Evolutionary conservation across 306 rosid species (phyloP).

Genomic region (Arachis hypogaea): DNA sequence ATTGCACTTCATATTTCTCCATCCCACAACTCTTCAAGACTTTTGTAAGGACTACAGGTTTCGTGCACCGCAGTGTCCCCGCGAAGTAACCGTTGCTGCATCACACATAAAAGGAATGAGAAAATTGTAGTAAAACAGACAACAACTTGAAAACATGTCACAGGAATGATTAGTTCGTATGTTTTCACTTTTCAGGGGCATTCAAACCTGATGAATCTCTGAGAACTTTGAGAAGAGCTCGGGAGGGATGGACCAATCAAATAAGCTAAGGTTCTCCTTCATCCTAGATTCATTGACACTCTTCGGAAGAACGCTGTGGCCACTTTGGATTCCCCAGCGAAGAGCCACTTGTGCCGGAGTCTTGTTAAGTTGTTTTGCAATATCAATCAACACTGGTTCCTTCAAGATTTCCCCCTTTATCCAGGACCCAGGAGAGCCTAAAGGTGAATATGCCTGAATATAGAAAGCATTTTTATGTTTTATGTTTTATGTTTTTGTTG

Average conservation of each 20-base stretch:
- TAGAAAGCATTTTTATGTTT: neutral
- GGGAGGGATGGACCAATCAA: slow-evolving; percentile 69
- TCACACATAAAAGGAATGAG: slow-evolving; percentile 26
- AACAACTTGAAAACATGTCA: slow-evolving; percentile 2
- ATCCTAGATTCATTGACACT: slow-evolving; percentile 68
- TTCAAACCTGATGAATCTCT: slow-evolving; percentile 64
- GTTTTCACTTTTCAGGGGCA: slow-evolving; percentile 15
- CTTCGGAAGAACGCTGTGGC: slow-evolving; percentile 77
- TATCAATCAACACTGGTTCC: slow-evolving; percentile 64
- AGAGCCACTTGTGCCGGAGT: slow-evolving; percentile 74
- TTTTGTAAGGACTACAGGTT: slow-evolving; percentile 65
- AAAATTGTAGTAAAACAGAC: neutral
- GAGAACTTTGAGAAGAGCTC: slow-evolving; percentile 61
- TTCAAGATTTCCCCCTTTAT: slow-evolving; percentile 71
- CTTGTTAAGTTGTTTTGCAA: slow-evolving; percentile 59
- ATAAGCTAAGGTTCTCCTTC: slow-evolving; percentile 62
- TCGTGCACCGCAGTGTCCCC: slow-evolving; percentile 61
- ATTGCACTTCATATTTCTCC: slow-evolving; percentile 61
- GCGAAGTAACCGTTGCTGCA: slow-evolving; percentile 69
- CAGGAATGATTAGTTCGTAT: neutral
- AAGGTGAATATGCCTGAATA: slow-evolving; percentile 68
- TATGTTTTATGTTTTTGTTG: neutral
- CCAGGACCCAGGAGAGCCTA: slow-evolving; percentile 86
- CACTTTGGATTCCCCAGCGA: slow-evolving; percentile 76
- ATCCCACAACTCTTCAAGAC: slow-evolving; percentile 74